Evolutionary conservation across 1,139 yeast genomes (phyloP), one percentile per base, ranked within the genome.

Genomic region (Fermentozyma sake): DNA sequence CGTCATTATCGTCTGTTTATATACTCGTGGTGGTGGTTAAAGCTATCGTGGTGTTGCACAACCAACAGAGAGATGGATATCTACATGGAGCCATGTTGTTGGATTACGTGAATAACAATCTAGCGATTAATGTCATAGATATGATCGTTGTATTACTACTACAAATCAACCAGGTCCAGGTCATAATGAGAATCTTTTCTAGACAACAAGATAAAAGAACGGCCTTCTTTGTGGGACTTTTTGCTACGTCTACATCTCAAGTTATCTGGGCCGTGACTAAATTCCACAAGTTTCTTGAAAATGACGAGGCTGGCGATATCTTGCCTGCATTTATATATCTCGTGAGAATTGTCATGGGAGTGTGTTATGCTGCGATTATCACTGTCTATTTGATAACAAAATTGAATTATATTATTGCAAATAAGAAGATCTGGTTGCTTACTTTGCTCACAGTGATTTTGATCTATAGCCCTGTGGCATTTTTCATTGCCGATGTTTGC

Each of bases 321-420:
- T 48, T 85, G 9, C 87, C 94, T 0, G 89, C 94, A 0, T 80
- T 86, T 48, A 79, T 79, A 10, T 86, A 85, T 46, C 63, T 86
- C 32, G 72, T 86, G 21, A 69, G 93, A 36, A 83, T 86, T 20
- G 80, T 91, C 7, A 65, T 83, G 46, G 74, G 86, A 6, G 70
- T 82, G 18, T 66, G 85, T 45, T 86, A 79, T 53, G 79, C 86
- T 2, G 80, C 79, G 3, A 65, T 82, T 26, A 70, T 85, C 18
- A 57, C 75, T 5, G 77, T 77, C 20, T 80, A 73, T 45, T 61
- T 78, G 3, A 45, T 79, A 20, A 63, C 73, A 14, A 79, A 78
- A 41, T 59, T 77, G 20, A 61, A 65, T 14, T 65, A 70, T 32
- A 75, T 86, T 16, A 63, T 77, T 29, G 71, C 73, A 18, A 65